Conservation (phyloP, 2,329 filamentous ascomycete genomes). For the Diplodia intermedia region DNA sequence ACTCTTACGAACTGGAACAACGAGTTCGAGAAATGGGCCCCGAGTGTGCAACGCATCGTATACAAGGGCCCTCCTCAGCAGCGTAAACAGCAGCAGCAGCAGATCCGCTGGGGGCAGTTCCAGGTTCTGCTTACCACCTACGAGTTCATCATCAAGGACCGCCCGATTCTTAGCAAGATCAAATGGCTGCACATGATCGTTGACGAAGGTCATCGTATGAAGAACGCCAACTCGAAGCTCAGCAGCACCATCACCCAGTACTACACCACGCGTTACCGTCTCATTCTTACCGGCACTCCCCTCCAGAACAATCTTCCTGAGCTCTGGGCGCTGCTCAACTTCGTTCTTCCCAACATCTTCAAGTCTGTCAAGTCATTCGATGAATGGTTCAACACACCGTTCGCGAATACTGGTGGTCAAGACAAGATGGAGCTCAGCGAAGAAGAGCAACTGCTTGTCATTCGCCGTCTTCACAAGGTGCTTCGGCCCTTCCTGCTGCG, state of each 20-base stretch:
- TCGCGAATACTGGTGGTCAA: constrained; percentile 96
- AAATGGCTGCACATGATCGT: constrained; percentile 99
- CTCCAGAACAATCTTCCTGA: constrained; percentile 97
- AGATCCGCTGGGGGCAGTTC: constrained; percentile 93
- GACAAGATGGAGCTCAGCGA: constrained; percentile 99
- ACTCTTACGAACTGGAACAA: constrained; percentile 98
- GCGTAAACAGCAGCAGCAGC: constrained; percentile 89
- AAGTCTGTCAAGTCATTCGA: constrained; percentile 99
- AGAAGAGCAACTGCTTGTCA: constrained; percentile 99
- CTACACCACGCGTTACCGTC: constrained; percentile 91
- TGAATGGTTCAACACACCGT: constrained; percentile 99
- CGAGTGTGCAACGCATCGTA: constrained; percentile 82
- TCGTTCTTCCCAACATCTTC: constrained; percentile 97
- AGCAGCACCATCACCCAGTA: constrained; percentile 94
- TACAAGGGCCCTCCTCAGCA: constrained; percentile 94
- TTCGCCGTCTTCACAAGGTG: constrained; percentile 97
- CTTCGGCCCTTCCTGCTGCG: constrained; percentile 94
- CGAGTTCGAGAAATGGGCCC: constrained; percentile 99
- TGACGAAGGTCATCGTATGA: constrained; percentile 99
- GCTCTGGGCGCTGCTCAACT: constrained; percentile 97
- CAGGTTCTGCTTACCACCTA: constrained; percentile 97
- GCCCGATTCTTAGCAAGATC: constrained; percentile 93
- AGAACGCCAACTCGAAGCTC: constrained; percentile 95
- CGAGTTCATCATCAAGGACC: constrained; percentile 99
- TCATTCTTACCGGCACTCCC: constrained; percentile 96